These are phyloP conservation scores for Yamadazyma insecticola DNA, from an alignment of 805 yeast species.

Conservation along the genomic window DNA sequence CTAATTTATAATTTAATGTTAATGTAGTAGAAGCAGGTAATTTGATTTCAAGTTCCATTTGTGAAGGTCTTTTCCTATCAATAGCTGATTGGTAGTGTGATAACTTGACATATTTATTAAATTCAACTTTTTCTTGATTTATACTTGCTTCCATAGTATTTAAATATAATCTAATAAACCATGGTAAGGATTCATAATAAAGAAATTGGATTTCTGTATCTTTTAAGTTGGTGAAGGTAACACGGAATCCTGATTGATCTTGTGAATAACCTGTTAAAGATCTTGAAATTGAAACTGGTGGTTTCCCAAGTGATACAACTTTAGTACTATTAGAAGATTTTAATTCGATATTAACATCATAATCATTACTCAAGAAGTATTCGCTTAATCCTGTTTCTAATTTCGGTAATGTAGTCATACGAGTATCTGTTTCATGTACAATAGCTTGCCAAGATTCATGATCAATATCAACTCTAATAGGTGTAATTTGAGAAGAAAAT, in stretches of 20 bases:
- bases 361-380: too few relatives aligned
- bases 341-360: constrained; percentile 19
- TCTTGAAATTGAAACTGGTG: constrained; percentile 68
- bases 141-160: constrained; percentile 53
- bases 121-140: constrained; percentile 14
- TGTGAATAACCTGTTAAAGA: constrained; percentile 90
- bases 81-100: constrained; percentile 69
- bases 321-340: constrained; percentile 41
- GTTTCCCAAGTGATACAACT: constrained; percentile 20
- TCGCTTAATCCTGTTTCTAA: constrained; percentile 36
- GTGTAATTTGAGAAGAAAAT: constrained; percentile 34
- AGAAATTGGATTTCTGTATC: constrained; percentile 44
- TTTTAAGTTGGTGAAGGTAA: constrained; percentile 68
- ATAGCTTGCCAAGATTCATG: constrained; percentile 45
- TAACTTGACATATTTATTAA: constrained; percentile 36
- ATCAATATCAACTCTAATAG: constrained; percentile 40
- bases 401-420: constrained; percentile 3
- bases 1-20: constrained; percentile 71
- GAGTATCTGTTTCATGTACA: constrained; percentile 9
- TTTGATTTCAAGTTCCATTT: constrained; percentile 61
- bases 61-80: constrained; percentile 79
- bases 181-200: constrained; percentile 82
- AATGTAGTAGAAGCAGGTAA: constrained; percentile 64
- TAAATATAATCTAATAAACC: constrained; percentile 84
- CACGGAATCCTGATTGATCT: constrained; percentile 84